Percentiles rank a stretch among this genome's conserved stretches.
phyloP scores from a whole-genome alignment of 202 grass and related monocot species.

The Digitaria exilis region DNA sequence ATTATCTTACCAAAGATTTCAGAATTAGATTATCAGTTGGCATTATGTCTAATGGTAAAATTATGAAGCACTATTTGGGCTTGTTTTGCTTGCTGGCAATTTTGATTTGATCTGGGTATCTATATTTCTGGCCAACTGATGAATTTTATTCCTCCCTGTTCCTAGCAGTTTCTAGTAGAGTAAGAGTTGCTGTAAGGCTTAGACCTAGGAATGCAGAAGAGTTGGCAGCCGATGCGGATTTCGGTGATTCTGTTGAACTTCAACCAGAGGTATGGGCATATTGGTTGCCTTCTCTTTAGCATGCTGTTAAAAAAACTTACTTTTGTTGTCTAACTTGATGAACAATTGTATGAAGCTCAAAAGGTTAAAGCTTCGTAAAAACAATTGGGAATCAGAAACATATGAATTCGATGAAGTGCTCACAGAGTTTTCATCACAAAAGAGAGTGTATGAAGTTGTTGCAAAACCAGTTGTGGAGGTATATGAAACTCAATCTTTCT shows the following conservation, averaged over 20 bases:
- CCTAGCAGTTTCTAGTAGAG: slow-evolving; percentile 84
- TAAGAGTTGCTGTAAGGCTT: slow-evolving; percentile 97
- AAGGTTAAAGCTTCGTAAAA: slow-evolving; percentile 99
- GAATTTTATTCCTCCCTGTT: slow-evolving; percentile 13
- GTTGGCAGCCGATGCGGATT: slow-evolving; percentile 87
- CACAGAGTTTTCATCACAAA: slow-evolving; percentile 98
- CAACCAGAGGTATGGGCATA: slow-evolving; percentile 90
- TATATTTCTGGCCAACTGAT: slow-evolving; percentile 9
- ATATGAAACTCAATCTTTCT: slow-evolving; percentile 40
- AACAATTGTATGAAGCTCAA: slow-evolving; percentile 70
- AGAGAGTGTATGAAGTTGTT: slow-evolving; percentile 99
- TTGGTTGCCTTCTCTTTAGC: slow-evolving; percentile 1
- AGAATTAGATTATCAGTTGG: neutral
- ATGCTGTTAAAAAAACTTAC: neutral
- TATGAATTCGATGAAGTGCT: slow-evolving; percentile 97
- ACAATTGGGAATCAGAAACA: slow-evolving; percentile 99
- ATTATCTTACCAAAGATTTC: slow-evolving; percentile 3
- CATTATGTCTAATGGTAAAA: neutral
- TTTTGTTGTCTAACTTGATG: slow-evolving; percentile 28
- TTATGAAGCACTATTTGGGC: slow-evolving; percentile 4
- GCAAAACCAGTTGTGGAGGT: slow-evolving; percentile 99
- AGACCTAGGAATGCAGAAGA: slow-evolving; percentile 92
- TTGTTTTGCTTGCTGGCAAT: neutral
- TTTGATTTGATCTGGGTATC: neutral
- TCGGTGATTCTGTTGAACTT: slow-evolving; percentile 98